Base-by-base conservation (phyloP, 108 stramenopile genomes). In the Skeletonema grethae region DNA sequence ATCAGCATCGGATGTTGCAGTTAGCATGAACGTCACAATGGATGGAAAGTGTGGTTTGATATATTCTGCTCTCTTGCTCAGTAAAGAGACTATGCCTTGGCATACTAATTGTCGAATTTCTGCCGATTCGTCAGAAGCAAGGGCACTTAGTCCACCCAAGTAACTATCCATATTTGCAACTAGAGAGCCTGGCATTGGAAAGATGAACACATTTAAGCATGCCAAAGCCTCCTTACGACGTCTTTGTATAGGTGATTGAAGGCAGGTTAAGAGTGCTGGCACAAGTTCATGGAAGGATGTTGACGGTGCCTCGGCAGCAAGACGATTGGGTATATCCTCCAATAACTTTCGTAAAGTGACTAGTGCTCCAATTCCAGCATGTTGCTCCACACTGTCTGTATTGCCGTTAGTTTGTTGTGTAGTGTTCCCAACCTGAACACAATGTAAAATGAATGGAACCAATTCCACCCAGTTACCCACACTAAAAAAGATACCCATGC, bases 61-160 rank as follows among this genome's bases (percentile, higher is more conserved):
- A 61, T 90, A 93, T 79, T 94, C 90, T 15, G 86, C 68, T 15
- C 88, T 88, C 36, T 69, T 61, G 39, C 76, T 69, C 1, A 91
- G 55, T 61, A 97, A 61, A 16, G 93, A 75, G 15, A 95, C 93
- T 65, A 97, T 90, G 41, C 87, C 90, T 69, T 88, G 85, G 70
- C 96, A 97, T 4, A 97, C 96, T 77, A 85, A 88, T 76, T 84
- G 81, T 55, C 95, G 85, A 28, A 94, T 87, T 31, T 67, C 48
- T 8, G 81, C 39, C 41, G 80, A 88, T 4, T 85, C 62, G 59
- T 95, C 95, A 9, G 68, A 59, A 0, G 94, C 89, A 69, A 95
- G 67, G 0, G 60, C 72, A 56, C 86, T 86, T 31, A 97, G 65
- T 0, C 84, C 92, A 55, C 75, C 76, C 22, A 92, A 46, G 61